These are phyloP conservation scores for Tolypocladium ovalisporum DNA, from an alignment of 2,329 filamentous ascomycete genomes.

Conservation along the genomic window DNA sequence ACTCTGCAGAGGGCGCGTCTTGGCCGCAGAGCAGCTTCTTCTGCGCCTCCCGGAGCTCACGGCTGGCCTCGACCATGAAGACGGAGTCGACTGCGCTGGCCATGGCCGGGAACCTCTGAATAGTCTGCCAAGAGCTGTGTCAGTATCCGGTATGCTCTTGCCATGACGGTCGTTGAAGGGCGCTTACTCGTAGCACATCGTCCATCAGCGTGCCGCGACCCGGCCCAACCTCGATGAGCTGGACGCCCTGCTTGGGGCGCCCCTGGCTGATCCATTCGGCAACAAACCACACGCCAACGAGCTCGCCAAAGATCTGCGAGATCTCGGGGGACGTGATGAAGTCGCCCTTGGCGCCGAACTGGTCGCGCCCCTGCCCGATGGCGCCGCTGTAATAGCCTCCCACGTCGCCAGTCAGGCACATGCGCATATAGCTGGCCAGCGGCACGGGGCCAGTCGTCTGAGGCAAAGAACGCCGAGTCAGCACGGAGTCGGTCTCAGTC, in stretches of 20 bases:
- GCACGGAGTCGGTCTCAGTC: neutral
- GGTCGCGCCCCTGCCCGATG: constrained; percentile 58
- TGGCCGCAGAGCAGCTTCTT: constrained; percentile 71
- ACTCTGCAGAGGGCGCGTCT: constrained; percentile 55
- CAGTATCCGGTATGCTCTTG: constrained; percentile 1
- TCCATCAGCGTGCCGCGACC: constrained; percentile 95
- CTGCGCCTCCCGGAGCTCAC: constrained; percentile 65
- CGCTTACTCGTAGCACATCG: constrained; percentile 74
- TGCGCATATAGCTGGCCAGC: constrained; percentile 92
- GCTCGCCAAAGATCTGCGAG: constrained; percentile 90
- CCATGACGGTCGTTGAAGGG: neutral
- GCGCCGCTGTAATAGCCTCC: constrained; percentile 89
- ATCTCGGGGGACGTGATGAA: constrained; percentile 98
- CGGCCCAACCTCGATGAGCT: constrained; percentile 89
- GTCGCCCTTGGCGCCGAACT: constrained; percentile 87
- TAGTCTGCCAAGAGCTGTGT: constrained; percentile 44
- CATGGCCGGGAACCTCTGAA: constrained; percentile 72
- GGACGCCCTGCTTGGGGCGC: constrained; percentile 58
- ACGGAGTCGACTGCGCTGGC: constrained; percentile 70
- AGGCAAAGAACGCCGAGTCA: neutral
- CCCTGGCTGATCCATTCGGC: constrained; percentile 96
- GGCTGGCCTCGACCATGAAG: constrained; percentile 91
- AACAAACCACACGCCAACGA: constrained; percentile 89
- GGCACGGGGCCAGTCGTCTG: constrained; percentile 78
- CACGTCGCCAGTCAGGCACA: constrained; percentile 84